phyloP scores from a whole-genome alignment of 2,329 filamentous ascomycete genomes.

The Apiospora saccharicola region DNA sequence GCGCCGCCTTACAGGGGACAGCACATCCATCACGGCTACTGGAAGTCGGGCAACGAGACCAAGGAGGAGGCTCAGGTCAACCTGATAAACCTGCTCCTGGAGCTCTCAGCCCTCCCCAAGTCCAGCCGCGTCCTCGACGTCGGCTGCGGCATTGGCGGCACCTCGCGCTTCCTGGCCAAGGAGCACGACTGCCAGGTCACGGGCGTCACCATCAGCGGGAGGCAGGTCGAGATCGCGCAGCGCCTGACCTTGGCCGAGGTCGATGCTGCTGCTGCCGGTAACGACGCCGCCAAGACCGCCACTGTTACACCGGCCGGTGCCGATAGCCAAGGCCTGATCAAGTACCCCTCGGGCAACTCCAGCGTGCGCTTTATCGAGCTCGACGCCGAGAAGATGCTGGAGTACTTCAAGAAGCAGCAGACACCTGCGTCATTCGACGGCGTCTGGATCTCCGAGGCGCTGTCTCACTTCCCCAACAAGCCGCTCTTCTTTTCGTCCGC shows the following conservation, averaged over 20 bases:
- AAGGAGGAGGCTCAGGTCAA: conserved; percentile 66
- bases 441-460: conserved; percentile 69
- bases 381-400: conserved; percentile 67
- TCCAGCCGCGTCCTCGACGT: conserved; percentile 61
- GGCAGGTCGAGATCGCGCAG: conserved; percentile 65
- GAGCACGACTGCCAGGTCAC: conserved; percentile 61
- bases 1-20: conserved; percentile 56
- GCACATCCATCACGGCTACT: conserved; percentile 71
- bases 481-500: conserved; percentile 64
- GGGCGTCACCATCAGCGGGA: conserved; percentile 66
- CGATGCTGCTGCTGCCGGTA: neutral
- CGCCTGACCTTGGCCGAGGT: conserved; percentile 52
- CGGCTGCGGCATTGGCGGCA: conserved; percentile 68
- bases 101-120: conserved; percentile 49
- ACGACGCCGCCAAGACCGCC: neutral
- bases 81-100: conserved; percentile 62
- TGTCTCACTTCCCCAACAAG: conserved; percentile 68
- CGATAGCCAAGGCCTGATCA: conserved; percentile 21
- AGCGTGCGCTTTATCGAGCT: conserved; percentile 63
- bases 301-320: neutral
- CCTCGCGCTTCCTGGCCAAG: conserved; percentile 61
- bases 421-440: conserved; percentile 53
- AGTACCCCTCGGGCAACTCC: conserved; percentile 36
- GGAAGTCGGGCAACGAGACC: conserved; percentile 55
- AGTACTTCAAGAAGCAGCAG: conserved; percentile 52